These are phyloP conservation scores for Hypoxylon cercidicola DNA, from an alignment of 495 filamentous ascomycete genomes.

Conservation along the genomic window DNA sequence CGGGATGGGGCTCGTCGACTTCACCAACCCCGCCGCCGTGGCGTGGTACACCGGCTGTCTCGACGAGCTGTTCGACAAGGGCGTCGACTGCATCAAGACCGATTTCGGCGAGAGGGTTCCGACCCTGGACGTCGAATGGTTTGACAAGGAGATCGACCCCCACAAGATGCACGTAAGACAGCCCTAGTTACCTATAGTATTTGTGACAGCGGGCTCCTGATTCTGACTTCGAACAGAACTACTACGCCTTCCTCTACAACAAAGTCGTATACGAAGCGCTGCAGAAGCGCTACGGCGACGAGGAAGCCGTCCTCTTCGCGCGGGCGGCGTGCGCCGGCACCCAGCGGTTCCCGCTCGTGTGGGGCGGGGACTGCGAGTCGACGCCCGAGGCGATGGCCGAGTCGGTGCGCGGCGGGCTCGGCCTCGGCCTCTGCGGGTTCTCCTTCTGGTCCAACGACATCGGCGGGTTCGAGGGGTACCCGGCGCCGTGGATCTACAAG, in stretches of 20 bases:
- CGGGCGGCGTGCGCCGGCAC: constrained; percentile 72
- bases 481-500: constrained; percentile 76
- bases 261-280: constrained; percentile 73
- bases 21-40: constrained; percentile 74
- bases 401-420: constrained; percentile 74
- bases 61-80: constrained; percentile 68
- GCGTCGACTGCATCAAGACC: constrained; percentile 77
- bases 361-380: constrained; percentile 76
- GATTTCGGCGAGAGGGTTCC: constrained; percentile 80
- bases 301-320: constrained; percentile 73
- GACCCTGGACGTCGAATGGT: constrained; percentile 67
- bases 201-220: not conserved
- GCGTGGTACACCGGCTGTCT: constrained; percentile 69
- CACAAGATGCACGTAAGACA: constrained; percentile 69
- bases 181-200: too few species aligned
- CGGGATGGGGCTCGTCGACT: constrained; percentile 78
- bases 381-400: constrained; percentile 80
- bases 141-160: constrained; percentile 65
- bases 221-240: constrained; percentile 56
- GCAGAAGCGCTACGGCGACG: constrained; percentile 64
- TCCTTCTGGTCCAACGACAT: constrained; percentile 78
- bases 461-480: constrained; percentile 76
- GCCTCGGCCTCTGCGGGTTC: constrained; percentile 72
- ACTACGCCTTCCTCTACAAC: constrained; percentile 77
- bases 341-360: constrained; percentile 73